A percentile compares a stretch with the other conserved stretches of the same genome.
phyloP scores from a whole-genome alignment of 2,329 filamentous ascomycete genomes.

The Fusarium tanahbumbuense region DNA sequence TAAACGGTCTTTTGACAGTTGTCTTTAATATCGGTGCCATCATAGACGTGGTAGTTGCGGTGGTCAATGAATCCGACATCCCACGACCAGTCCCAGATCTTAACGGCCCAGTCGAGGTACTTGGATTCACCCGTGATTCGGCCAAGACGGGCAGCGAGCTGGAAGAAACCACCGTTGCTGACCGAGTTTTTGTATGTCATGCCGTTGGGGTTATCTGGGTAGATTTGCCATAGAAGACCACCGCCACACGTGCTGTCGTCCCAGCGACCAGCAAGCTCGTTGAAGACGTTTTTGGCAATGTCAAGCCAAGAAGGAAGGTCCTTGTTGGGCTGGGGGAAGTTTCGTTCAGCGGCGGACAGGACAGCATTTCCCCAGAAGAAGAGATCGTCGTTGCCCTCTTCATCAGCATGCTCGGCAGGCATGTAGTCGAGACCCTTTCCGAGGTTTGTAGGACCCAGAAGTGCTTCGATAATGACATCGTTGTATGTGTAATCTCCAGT shows the following conservation, averaged over 20 bases:
- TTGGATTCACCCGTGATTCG: slow-evolving; percentile 75
- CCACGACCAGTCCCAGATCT: slow-evolving; percentile 74
- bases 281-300: slow-evolving; percentile 77
- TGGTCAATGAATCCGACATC: slow-evolving; percentile 67
- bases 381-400: slow-evolving; percentile 80
- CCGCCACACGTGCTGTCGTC: slow-evolving; percentile 74
- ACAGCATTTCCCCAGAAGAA: slow-evolving; percentile 78
- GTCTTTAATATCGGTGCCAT: slow-evolving; percentile 67
- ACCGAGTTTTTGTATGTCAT: slow-evolving; percentile 87
- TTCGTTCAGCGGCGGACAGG: slow-evolving; percentile 75
- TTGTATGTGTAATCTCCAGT: slow-evolving; percentile 73
- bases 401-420: slow-evolving; percentile 64
- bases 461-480: slow-evolving; percentile 66
- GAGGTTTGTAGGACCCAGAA: slow-evolving; percentile 66
- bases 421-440: slow-evolving; percentile 71
- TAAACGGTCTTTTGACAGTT: slow-evolving; percentile 66
- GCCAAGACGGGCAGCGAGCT: slow-evolving; percentile 80
- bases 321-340: slow-evolving; percentile 71
- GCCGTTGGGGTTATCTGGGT: slow-evolving; percentile 75
- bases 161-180: slow-evolving; percentile 85
- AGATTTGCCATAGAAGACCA: slow-evolving; percentile 86
- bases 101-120: slow-evolving; percentile 74
- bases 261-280: slow-evolving; percentile 77
- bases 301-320: slow-evolving; percentile 72
- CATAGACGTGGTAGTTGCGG: slow-evolving; percentile 65